Evolutionary conservation across 2,329 filamentous ascomycete species (phyloP).

Genomic region (Colletotrichum sp.): DNA sequence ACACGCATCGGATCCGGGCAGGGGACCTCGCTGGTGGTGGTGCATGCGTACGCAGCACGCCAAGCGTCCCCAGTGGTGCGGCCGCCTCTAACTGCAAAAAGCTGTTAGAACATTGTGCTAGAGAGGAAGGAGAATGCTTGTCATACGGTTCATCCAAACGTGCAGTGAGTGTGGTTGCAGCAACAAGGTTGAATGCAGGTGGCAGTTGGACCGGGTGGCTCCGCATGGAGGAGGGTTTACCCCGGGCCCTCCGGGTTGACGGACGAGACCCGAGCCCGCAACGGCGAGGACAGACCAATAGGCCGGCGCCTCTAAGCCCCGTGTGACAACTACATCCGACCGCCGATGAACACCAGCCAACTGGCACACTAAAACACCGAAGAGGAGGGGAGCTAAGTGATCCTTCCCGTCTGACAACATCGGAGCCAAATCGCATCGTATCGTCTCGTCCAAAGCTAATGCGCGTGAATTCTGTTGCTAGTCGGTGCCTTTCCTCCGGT

Average conservation of each 20-base stretch:
- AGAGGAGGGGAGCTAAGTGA: neutral
- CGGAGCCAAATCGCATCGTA: neutral
- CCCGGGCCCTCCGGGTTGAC: neutral
- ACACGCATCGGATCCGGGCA: neutral
- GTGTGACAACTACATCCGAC: neutral
- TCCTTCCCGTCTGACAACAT: conserved; percentile 1
- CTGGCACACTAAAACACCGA: neutral
- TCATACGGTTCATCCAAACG: neutral
- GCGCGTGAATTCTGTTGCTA: neutral
- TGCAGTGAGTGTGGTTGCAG: neutral
- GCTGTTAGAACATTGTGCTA: neutral
- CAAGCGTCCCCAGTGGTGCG: neutral
- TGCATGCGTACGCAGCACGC: neutral
- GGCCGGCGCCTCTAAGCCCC: neutral
- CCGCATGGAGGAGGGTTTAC: neutral
- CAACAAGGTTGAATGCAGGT: neutral
- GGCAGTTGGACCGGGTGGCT: neutral
- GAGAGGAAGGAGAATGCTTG: neutral
- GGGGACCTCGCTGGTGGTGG: neutral
- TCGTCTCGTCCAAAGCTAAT: neutral
- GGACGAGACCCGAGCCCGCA: neutral
- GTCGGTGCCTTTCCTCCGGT: neutral
- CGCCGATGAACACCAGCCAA: neutral
- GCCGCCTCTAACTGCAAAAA: neutral
- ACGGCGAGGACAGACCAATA: neutral